Base-by-base conservation (phyloP, 1,284 basidiomycete species). In the Cutaneotrichosporon sp. region DNA sequence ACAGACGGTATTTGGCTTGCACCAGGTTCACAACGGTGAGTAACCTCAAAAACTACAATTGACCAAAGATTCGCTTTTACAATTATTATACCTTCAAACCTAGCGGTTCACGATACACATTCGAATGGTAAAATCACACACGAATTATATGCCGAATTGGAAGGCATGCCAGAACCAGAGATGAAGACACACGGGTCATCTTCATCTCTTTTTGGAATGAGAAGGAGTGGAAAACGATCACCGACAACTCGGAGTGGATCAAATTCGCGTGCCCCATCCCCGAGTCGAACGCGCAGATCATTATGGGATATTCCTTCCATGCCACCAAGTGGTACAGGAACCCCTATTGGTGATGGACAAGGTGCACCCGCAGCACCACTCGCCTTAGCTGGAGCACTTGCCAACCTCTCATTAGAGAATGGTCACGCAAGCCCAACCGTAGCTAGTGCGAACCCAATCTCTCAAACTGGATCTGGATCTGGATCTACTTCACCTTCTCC, bases 51-150 rank as follows among this genome's bases (percentile, higher is more conserved):
- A 10, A 18, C 52, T 5, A 52, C n/a, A 16, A 14, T 21, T 26
- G 26, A 42, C 26, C 22, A 38, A 36, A 67, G 63, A 4, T 65
- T 65, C 51, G 53, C 56, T 13, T 67, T 67, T 49, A 69, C 70
- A 0, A 49, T 74, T 34, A 70, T 70, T 61, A 55, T 74, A 4
- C 72, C 72, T 0, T 59, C 69, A 38, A 69, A 70, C 56, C 69
- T 72, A 11, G 69, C 71, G 6, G 65, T 66, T 36, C 71, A 72
- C 62, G 72, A 74, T 61, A 71, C 70, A 65, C 72, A 72, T 56
- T 52, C 64, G 21, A 73, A 72, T 50, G 71, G 70, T 11, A 67
- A 60, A 21, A 68, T 72, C 32, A 46, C 59, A 31, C 68, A 70
- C 63, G 59, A 67, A 50, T 62, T 73, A 6, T 72, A 69, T 36